Conservation (phyloP, 2,329 filamentous ascomycete genomes). For the Penicillium sp. region DNA sequence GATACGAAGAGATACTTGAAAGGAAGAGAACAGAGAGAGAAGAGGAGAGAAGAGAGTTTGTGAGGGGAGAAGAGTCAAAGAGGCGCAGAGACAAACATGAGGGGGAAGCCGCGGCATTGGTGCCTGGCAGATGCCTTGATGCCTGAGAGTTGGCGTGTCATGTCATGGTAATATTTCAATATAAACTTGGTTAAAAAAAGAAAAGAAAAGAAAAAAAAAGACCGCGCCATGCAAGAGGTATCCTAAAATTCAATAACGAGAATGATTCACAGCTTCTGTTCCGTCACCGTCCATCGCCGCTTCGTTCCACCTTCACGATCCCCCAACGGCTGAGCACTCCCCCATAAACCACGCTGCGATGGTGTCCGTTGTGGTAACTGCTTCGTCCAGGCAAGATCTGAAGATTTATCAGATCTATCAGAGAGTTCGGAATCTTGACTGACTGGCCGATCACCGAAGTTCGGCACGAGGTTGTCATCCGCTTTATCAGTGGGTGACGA, state of each 20-base stretch:
- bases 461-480: constrained; percentile 35
- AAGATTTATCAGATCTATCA: not conserved
- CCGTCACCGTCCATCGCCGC: constrained; percentile 41
- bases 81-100: constrained; percentile 10
- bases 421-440: constrained; percentile 12
- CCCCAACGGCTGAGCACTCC: constrained; percentile 29
- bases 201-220: not conserved
- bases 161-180: not conserved
- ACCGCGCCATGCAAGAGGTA: constrained; percentile 23
- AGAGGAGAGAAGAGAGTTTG: not conserved
- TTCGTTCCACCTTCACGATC: constrained; percentile 29
- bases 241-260: constrained; percentile 8
- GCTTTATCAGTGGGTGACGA: constrained; percentile 19
- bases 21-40: not conserved
- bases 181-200: not conserved
- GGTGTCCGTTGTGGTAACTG: constrained; percentile 28
- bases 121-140: constrained; percentile 9
- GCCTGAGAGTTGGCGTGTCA: constrained; percentile 8
- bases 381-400: constrained; percentile 15
- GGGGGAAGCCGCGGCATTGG: constrained; percentile 5
- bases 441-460: constrained; percentile 33
- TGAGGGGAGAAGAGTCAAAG: not conserved
- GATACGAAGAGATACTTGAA: not conserved
- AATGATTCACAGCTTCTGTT: constrained; percentile 25
- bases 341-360: constrained; percentile 40